Conservation (phyloP, 768 basidiomycete species). For the Agaricus subrufescens region DNA sequence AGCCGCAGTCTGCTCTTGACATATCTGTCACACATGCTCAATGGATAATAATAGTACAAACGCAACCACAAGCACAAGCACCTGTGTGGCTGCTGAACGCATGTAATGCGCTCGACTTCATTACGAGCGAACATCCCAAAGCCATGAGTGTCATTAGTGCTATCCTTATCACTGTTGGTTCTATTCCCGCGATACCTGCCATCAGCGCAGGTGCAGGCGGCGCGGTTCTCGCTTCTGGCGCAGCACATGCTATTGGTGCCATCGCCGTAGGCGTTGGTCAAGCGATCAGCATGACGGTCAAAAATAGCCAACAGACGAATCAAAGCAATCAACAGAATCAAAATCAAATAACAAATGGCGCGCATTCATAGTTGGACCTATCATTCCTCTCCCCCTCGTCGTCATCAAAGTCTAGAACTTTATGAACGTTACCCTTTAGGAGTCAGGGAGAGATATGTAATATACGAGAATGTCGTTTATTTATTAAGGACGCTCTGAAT, state of each 20-base stretch:
- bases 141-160: conserved; percentile 70
- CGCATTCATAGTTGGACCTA: background rate
- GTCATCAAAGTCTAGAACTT: conserved; percentile 5
- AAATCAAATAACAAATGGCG: conserved; percentile 1
- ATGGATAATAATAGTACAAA: conserved; percentile 12
- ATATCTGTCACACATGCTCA: conserved; percentile 1
- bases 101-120: conserved; percentile 67
- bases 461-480: background rate
- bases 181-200: conserved; percentile 67
- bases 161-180: conserved; percentile 74
- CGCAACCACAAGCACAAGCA: conserved; percentile 48
- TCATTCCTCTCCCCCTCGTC: background rate
- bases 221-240: conserved; percentile 64
- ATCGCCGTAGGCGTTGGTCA: conserved; percentile 72
- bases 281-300: conserved; percentile 31
- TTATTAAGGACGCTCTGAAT: background rate
- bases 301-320: conserved; percentile 19
- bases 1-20: background rate
- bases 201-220: conserved; percentile 68
- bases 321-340: conserved; percentile 13
- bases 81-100: conserved; percentile 78
- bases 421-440: background rate
- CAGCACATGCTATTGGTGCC: conserved; percentile 75
- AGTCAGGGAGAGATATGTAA: background rate
- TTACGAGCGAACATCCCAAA: conserved; percentile 72